A percentile compares a stretch with the other conserved stretches of the same genome.
Evolutionary conservation across 768 basidiomycete genomes (phyloP).

Genomic region (Tylopilus plumbeoviolaceoides): DNA sequence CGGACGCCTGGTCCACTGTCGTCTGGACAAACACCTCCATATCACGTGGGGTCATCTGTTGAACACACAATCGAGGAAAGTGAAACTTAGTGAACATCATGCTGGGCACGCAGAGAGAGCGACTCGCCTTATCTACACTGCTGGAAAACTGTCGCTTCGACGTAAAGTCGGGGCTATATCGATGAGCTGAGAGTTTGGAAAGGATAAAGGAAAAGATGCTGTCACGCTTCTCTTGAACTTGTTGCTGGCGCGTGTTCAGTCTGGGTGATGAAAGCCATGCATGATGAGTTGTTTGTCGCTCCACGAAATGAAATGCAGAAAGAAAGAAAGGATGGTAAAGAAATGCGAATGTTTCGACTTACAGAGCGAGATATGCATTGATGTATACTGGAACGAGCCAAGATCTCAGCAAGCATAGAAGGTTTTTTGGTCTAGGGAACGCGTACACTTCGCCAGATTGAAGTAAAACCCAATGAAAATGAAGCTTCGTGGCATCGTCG

Average conservation of each 20-base stretch:
- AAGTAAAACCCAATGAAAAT: constrained; percentile 52
- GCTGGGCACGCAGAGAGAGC: not conserved
- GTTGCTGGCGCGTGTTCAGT: constrained; percentile 42
- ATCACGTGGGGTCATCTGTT: not conserved
- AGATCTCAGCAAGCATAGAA: not conserved
- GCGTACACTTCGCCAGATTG: constrained; percentile 48
- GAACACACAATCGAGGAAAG: not conserved
- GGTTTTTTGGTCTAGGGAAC: not conserved
- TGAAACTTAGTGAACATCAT: not conserved
- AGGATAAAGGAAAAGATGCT: constrained; percentile 39
- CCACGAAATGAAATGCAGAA: not conserved
- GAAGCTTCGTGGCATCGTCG: constrained; percentile 48
- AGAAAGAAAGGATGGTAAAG: not conserved
- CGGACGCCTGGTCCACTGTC: constrained; percentile 9
- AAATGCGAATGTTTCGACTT: not conserved
- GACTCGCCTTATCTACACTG: constrained; percentile 5
- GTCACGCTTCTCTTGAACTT: constrained; percentile 29
- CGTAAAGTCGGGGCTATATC: not conserved
- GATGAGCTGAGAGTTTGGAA: constrained; percentile 29
- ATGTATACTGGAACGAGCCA: constrained; percentile 40
- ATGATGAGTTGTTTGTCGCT: not conserved
- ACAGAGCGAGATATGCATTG: constrained; percentile 51
- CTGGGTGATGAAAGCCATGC: constrained; percentile 24
- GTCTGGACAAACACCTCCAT: constrained; percentile 12
- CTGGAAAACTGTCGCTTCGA: not conserved